Evolutionary conservation across 768 basidiomycete genomes (phyloP), one percentile per base, ranked within the genome.

Genomic region (Suillus sp.): DNA sequence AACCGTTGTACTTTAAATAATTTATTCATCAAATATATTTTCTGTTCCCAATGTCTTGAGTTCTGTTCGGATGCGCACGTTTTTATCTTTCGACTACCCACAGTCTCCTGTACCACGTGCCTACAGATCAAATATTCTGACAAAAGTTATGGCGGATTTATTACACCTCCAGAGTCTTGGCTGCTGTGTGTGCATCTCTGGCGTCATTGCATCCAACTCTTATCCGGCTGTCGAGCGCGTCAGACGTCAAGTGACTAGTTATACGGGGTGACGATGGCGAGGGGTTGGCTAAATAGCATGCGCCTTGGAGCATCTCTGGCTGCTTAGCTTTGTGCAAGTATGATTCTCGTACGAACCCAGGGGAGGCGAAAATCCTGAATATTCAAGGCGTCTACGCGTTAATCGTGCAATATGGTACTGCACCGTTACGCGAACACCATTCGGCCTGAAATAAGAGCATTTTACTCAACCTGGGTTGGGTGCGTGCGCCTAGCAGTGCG

Each of bases 171-270:
- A 16, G 14, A 2, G 25, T 3, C 25, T 27, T 16, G 16, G 14
- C 2, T 11, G 2, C 2, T 20, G 2, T 32, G 61, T n/a, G 1
- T 75, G 47, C 43, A 79, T 82, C 75, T 85, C 78, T 1, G 75
- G 61, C 83, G 78, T 84, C 86, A 85, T 86, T 0, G 77, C 74
- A 65, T 85, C 78, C 87, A 89, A 1, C 81, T 78, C 67, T 75
- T 81, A 10, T 77, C 82, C 42, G 80, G 79, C 70, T 81, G 79
- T 32, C 75, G 75, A 67, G 88, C 89, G n/a, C 84, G 78, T 81
- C 83, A 88, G 38, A 81, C 72, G 66, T 86, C 84, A 69, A 86
- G 81, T 82, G 7, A 75, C 72, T 10, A 84, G 82, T 68, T 86
- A 89, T 51, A 89, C 67, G 43, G 85, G 64, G 86, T 86, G 72